Evolutionary conservation across 805 yeast species (phyloP).

Genomic region (Saturnispora kantuleensis): DNA sequence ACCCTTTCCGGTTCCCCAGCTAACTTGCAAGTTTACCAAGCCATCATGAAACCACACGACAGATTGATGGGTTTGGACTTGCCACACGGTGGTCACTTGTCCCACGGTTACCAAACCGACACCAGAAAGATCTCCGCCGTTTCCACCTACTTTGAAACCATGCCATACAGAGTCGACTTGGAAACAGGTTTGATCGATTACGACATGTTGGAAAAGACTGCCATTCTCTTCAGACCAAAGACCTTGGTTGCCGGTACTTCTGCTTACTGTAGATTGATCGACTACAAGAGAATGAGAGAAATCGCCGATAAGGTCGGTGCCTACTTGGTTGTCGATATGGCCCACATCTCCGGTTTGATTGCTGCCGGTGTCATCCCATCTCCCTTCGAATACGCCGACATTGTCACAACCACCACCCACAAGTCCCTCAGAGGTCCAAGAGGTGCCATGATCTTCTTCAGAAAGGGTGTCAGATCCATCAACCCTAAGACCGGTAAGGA

Average conservation of each 20-base stretch:
- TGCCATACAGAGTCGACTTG: constrained; percentile 90
- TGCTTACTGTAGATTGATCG: constrained; percentile 86
- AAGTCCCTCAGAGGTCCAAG: constrained; percentile 98
- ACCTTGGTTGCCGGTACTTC: constrained; percentile 95
- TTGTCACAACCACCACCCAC: constrained; percentile 96
- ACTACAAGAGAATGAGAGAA: constrained; percentile 80
- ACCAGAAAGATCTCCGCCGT: constrained; percentile 82
- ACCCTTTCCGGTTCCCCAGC: constrained; percentile 96
- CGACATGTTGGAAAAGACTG: constrained; percentile 74
- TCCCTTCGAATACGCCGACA: constrained; percentile 89
- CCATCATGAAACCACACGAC: constrained; percentile 80
- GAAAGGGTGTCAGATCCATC: constrained; percentile 83
- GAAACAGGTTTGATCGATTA: constrained; percentile 88
- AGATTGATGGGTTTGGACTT: constrained; percentile 95
- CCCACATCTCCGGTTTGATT: constrained; percentile 92
- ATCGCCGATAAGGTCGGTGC: constrained; percentile 93
- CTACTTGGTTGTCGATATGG: constrained; percentile 89
- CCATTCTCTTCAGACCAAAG: constrained; percentile 86
- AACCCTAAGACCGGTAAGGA: constrained; percentile 75
- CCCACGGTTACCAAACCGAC: constrained; percentile 94
- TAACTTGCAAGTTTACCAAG: constrained; percentile 84
- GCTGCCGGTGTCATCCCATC: constrained; percentile 92
- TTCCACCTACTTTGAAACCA: constrained; percentile 91
- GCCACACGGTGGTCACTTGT: constrained; percentile 97
- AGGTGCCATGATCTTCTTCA: constrained; percentile 96